These are phyloP conservation scores for Phialophora verrucosa DNA, from an alignment of 2,329 filamentous ascomycete genomes.

Conservation along the genomic window DNA sequence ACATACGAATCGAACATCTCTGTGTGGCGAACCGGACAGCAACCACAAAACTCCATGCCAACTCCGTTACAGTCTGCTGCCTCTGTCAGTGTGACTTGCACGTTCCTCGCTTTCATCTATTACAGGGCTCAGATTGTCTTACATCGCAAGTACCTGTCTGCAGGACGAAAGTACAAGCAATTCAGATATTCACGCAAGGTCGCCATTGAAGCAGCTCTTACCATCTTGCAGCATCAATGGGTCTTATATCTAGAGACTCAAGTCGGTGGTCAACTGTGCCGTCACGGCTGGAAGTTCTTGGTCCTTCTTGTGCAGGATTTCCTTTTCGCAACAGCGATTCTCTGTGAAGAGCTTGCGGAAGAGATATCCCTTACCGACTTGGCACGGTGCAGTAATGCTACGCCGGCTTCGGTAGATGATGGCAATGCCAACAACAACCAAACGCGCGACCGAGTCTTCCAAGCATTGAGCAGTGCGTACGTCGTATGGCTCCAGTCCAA, in stretches of 20 bases:
- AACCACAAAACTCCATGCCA: conserved; percentile 26
- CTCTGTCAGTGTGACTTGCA: conserved; percentile 36
- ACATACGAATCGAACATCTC: conserved; percentile 35
- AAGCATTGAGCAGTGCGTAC: conserved; percentile 27
- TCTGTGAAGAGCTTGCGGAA: conserved; percentile 52
- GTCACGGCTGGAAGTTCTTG: conserved; percentile 52
- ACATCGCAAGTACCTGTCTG: conserved; percentile 46
- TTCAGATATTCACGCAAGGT: conserved; percentile 51
- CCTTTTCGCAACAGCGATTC: conserved; percentile 55
- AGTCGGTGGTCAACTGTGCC: conserved; percentile 49
- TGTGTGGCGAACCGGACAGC: conserved; percentile 25
- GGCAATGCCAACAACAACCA: not conserved
- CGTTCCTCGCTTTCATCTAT: conserved; percentile 44
- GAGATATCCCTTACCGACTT: conserved; percentile 29
- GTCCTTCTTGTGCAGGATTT: conserved; percentile 55
- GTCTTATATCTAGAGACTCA: conserved; percentile 51
- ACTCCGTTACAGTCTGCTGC: conserved; percentile 9
- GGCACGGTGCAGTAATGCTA: not conserved
- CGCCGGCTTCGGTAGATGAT: not conserved
- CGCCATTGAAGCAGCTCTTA: conserved; percentile 54
- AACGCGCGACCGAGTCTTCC: conserved; percentile 12
- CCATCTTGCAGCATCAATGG: conserved; percentile 53
- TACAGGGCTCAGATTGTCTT: conserved; percentile 45
- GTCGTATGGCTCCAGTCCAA: conserved; percentile 31
- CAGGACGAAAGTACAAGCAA: conserved; percentile 45